These are phyloP conservation scores for Symbiodinium natans DNA, from an alignment of 73 alveolate genomes.

Conservation along the genomic window DNA sequence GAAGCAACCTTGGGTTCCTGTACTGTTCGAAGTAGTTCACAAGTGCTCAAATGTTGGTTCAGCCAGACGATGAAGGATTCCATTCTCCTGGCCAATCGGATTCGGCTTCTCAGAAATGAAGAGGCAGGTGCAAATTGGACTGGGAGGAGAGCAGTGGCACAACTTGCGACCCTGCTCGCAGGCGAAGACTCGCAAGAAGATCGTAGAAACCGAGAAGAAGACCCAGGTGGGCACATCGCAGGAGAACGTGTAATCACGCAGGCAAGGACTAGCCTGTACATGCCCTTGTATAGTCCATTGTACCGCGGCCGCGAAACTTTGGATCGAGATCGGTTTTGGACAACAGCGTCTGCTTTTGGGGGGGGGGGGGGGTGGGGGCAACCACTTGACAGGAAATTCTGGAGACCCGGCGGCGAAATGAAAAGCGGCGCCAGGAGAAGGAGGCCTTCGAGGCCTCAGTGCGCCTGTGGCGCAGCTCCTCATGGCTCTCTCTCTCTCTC, in stretches of 20 bases:
- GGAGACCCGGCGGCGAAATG: conserved; percentile 55
- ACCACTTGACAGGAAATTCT: background rate
- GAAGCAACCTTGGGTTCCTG: background rate
- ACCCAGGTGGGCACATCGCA: conserved; percentile 13
- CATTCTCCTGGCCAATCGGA: conserved; percentile 78
- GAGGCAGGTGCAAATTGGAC: background rate
- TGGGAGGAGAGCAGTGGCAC: background rate
- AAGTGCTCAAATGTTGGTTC: too few relatives aligned
- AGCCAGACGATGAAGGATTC: conserved; percentile 9
- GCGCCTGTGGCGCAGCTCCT: background rate
- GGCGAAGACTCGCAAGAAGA: conserved; percentile 63
- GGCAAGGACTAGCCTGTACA: too few relatives aligned
- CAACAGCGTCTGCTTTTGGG: too few relatives aligned
- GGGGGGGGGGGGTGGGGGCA: too few relatives aligned
- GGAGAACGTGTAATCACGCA: too few relatives aligned
- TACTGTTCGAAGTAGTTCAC: too few relatives aligned
- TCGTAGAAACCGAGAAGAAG: conserved; percentile 68
- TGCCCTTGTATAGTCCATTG: too few relatives aligned
- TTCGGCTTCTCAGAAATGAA: conserved; percentile 56
- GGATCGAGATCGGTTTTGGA: too few relatives aligned
- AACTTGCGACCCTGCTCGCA: background rate
- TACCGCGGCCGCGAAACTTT: too few relatives aligned
- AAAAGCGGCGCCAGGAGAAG: conserved; percentile 71
- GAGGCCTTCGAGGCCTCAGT: conserved; percentile 42
- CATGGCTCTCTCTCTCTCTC: background rate